Evolutionary conservation across 768 basidiomycete genomes (phyloP).

Genomic region (Suillus subluteus): DNA sequence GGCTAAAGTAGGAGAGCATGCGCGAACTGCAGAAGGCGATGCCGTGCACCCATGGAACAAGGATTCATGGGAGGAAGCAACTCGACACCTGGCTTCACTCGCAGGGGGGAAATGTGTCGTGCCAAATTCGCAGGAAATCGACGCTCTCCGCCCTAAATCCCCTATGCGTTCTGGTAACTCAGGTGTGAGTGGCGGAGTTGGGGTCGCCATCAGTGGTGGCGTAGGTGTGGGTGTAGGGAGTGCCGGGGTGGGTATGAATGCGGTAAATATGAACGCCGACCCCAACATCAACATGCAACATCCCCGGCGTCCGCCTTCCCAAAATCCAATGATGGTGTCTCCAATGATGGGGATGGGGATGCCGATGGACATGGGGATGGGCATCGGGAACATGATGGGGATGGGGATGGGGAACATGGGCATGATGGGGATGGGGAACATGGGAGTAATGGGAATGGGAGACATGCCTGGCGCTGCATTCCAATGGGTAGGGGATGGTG

Average conservation of each 20-base stretch:
- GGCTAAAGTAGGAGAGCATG: constrained; percentile 45
- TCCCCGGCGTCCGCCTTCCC: constrained; percentile 12
- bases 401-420: constrained; percentile 43
- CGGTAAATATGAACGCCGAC: constrained; percentile 7
- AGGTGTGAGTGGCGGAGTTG: constrained; percentile 29
- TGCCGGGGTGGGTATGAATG: constrained; percentile 11
- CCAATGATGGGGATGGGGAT: constrained; percentile 49
- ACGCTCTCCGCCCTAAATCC: constrained; percentile 83
- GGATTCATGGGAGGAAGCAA: constrained; percentile 66
- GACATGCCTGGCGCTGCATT: constrained; percentile 32
- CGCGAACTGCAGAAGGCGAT: constrained; percentile 27
- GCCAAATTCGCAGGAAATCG: constrained; percentile 79
- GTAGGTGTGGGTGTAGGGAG: constrained; percentile 23
- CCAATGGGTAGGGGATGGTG: constrained; percentile 41
- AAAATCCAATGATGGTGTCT: constrained; percentile 37
- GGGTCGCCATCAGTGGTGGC: constrained; percentile 26
- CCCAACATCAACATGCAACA: constrained; percentile 20
- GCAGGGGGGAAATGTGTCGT: constrained; percentile 63
- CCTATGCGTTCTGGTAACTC: constrained; percentile 54
- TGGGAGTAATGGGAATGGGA: constrained; percentile 41
- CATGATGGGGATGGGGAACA: constrained; percentile 41
- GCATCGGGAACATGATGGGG: constrained; percentile 38
- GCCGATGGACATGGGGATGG: constrained; percentile 41
- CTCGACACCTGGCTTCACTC: constrained; percentile 51
- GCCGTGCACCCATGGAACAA: constrained; percentile 54